Percentiles rank a stretch among this genome's conserved stretches.
Evolutionary conservation across 441 rosid genomes (phyloP).

Genomic region (Gossypium laxum): DNA sequence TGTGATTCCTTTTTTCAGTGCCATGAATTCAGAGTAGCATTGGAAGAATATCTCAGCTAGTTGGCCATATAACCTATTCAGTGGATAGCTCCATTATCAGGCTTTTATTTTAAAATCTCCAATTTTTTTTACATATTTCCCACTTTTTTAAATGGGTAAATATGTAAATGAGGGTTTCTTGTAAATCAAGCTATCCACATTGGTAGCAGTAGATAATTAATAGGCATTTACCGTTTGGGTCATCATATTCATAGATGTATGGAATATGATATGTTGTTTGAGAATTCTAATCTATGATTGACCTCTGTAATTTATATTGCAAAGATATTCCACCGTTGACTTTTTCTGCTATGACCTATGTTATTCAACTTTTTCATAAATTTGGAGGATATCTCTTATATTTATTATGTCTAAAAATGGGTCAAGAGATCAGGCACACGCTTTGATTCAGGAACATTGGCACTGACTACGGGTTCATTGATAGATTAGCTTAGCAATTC

Average conservation of each 20-base stretch:
- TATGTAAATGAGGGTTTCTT: constrained; percentile 11
- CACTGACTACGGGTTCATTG: not conserved
- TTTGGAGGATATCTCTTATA: not conserved
- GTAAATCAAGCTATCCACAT: constrained; percentile 4
- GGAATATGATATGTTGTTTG: not conserved
- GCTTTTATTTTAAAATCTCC: not conserved
- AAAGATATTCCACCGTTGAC: not conserved
- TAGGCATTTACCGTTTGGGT: not conserved
- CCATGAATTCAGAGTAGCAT: not conserved
- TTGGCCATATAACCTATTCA: constrained; percentile 28
- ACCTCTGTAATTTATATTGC: not conserved
- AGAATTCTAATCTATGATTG: not conserved
- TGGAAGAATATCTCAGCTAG: constrained; percentile 6
- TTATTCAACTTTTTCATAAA: not conserved
- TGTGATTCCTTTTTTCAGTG: not conserved
- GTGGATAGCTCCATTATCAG: constrained; percentile 20
- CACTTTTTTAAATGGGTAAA: constrained; percentile 10
- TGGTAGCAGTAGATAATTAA: not conserved
- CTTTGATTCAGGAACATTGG: not conserved
- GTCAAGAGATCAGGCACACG: not conserved
- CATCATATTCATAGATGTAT: not conserved
- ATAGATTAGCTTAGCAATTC: not conserved
- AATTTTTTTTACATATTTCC: constrained; percentile 1
- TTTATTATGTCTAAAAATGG: not conserved
- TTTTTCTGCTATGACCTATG: not conserved